Percentiles rank a stretch among this genome's conserved stretches.
Evolutionary conservation across 768 basidiomycete genomes (phyloP).

Genomic region (Amanita thiersii): DNA sequence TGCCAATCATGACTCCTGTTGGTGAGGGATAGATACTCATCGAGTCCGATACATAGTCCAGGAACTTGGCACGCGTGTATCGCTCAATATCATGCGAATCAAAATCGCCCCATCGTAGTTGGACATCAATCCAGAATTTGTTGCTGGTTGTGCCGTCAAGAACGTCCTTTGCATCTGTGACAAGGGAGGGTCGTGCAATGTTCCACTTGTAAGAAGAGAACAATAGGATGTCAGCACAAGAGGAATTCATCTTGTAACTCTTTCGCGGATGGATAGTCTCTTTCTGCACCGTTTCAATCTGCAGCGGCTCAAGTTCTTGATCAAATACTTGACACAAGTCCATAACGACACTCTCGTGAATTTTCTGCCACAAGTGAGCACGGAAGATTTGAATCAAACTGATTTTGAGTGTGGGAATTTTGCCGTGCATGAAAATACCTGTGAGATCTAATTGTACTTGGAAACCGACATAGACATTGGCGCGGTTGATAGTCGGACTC

Average conservation of each 20-base stretch:
- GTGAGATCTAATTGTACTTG: slow-evolving; percentile 98
- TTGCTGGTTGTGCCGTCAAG: slow-evolving; percentile 97
- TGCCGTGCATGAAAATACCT: slow-evolving; percentile 97
- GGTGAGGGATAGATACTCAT: slow-evolving; percentile 99
- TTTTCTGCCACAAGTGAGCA: slow-evolving; percentile 99
- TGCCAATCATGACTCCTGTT: slow-evolving; percentile 97
- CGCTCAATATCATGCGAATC: slow-evolving; percentile 99
- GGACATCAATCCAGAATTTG: slow-evolving; percentile 98
- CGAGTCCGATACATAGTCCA: slow-evolving; percentile 96
- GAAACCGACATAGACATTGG: slow-evolving; percentile 99
- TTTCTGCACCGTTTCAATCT: slow-evolving; percentile 99
- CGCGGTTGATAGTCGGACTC: slow-evolving; percentile 98
- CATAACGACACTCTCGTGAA: slow-evolving; percentile 90
- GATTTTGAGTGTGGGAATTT: slow-evolving; percentile 97
- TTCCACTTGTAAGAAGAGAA: slow-evolving; percentile 99
- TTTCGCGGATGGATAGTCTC: slow-evolving; percentile 99
- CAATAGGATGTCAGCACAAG: slow-evolving; percentile 95
- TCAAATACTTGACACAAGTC: slow-evolving; percentile 98
- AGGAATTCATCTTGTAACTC: slow-evolving; percentile 99
- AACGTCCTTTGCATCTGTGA: slow-evolving; percentile 94
- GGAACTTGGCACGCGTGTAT: slow-evolving; percentile 97
- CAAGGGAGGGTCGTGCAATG: slow-evolving; percentile 90
- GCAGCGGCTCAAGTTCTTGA: slow-evolving; percentile 94
- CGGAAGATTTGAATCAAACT: slow-evolving; percentile 99
- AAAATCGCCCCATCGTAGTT: slow-evolving; percentile 96